phyloP scores from a whole-genome alignment of 345 rosid genomes.

The Cardiospermum halicacabum region DNA sequence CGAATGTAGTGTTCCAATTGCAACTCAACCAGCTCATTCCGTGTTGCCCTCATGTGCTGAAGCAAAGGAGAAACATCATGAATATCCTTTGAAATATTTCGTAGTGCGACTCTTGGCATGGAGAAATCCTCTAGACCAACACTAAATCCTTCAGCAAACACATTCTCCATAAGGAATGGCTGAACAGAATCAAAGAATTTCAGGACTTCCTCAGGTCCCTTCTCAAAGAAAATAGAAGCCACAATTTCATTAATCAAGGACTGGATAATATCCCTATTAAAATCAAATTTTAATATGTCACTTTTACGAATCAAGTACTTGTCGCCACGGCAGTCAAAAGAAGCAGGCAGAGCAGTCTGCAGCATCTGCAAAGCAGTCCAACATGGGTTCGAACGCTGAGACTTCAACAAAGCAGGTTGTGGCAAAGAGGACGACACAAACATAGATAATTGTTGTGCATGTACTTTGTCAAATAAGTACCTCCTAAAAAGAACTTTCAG shows the following conservation, averaged over 20 bases:
- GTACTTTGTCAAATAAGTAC: conserved; percentile 41
- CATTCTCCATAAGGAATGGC: conserved; percentile 78
- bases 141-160: conserved; percentile 65
- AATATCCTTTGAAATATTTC: conserved; percentile 32
- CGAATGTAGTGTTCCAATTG: conserved; percentile 68
- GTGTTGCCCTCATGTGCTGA: conserved; percentile 44
- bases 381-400: conserved; percentile 30
- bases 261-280: conserved; percentile 38
- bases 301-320: conserved; percentile 52
- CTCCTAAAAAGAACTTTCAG: conserved; percentile 55
- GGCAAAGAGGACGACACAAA: conserved; percentile 58
- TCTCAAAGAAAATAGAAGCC: conserved; percentile 57
- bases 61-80: conserved; percentile 50
- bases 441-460: conserved; percentile 76
- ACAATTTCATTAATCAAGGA: conserved; percentile 56
- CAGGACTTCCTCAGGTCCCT: conserved; percentile 69
- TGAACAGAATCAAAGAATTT: conserved; percentile 68
- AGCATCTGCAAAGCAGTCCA: conserved; percentile 81
- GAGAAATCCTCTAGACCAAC: conserved; percentile 67
- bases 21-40: conserved; percentile 60
- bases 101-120: conserved; percentile 37
- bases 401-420: conserved; percentile 58
- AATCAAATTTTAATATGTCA: conserved; percentile 46
- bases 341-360: conserved; percentile 63
- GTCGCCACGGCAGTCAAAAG: conserved; percentile 54